These are phyloP conservation scores for Rhodotorula babjevae DNA, from an alignment of 768 basidiomycete genomes.

Conservation along the genomic window DNA sequence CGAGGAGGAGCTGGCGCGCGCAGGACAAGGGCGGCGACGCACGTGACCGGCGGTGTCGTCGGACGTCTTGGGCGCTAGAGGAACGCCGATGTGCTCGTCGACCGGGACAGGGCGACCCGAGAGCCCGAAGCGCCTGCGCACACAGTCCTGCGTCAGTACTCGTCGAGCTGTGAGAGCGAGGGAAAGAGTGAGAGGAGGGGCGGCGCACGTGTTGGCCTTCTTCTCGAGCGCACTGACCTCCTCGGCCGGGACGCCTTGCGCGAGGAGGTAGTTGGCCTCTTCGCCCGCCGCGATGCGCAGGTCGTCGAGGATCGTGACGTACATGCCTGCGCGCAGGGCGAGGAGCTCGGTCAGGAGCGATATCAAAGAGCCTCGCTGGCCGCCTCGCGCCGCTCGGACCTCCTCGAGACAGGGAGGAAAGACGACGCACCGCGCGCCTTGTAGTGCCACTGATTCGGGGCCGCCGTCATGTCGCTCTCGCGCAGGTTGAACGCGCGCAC, in stretches of 20 bases:
- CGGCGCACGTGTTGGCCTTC: background rate
- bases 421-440: slow-evolving; percentile 9
- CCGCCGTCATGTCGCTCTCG: slow-evolving; percentile 4
- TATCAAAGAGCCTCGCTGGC: too few relatives aligned
- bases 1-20: too few relatives aligned
- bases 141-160: background rate
- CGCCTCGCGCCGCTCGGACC: too few relatives aligned
- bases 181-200: slow-evolving; percentile 16
- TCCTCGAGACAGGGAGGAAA: too few relatives aligned
- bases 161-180: background rate
- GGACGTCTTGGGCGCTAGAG: background rate
- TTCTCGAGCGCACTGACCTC: background rate
- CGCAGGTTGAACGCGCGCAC: slow-evolving; percentile 6
- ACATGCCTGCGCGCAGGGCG: background rate
- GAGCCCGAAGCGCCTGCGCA: slow-evolving; percentile 4
- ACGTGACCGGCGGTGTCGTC: background rate
- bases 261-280: background rate
- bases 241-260: background rate
- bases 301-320: slow-evolving; percentile 8
- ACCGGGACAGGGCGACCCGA: background rate
- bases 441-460: background rate
- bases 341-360: background rate
- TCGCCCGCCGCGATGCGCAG: background rate
- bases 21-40: too few relatives aligned
- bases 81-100: slow-evolving; percentile 5